Evolutionary conservation across 768 basidiomycete genomes (phyloP), one percentile per base, ranked within the genome.

Genomic region (Suillus subaureus): DNA sequence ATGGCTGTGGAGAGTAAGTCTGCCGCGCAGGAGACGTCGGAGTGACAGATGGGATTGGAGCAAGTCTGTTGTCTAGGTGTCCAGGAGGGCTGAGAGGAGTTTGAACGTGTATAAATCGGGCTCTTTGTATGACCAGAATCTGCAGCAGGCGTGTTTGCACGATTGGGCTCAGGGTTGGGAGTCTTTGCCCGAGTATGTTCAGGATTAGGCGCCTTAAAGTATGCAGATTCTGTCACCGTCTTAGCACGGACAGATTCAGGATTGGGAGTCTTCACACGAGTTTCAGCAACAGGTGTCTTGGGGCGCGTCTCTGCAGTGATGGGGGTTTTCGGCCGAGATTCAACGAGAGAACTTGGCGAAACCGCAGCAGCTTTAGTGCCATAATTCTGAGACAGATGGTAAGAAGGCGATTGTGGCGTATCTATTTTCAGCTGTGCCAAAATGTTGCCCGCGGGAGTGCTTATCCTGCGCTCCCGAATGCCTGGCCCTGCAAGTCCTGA

Each of bases 391-490:
- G 74, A 66, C 5, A 67, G 12, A 13, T 70, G 66, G 9, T 60
- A 68, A 1, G 66, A 70, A 58, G 73, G 12, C 51, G 68, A 40
- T 6, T 47, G 13, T 2, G 74, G 70, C 16, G 71, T 67, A 12
- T 42, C n/a, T 42, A 51, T 64, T 40, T 68, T 71, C 42, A 67
- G 67, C 51, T 73, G 74, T 33, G 51, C 60, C 16, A 70, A 64
- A 23, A 63, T 16, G 43, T 61, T 62, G 5, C 66, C 68, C n/a
- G 69, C 71, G 0, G 85, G 83, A 6, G 83, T 84, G 69, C 84
- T 88, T 60, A 81, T 79, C 15, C 82, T 85, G 61, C 85, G 82
- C 67, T 85, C 84, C 42, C 86, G 80, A 64, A 72, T 73, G 61
- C 76, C 79, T 9, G 61, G 62, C 23, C 67, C 63, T 26, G 65